These are phyloP conservation scores for Phyllosticta capitalensis DNA, from an alignment of 2,329 filamentous ascomycete genomes.

Conservation along the genomic window DNA sequence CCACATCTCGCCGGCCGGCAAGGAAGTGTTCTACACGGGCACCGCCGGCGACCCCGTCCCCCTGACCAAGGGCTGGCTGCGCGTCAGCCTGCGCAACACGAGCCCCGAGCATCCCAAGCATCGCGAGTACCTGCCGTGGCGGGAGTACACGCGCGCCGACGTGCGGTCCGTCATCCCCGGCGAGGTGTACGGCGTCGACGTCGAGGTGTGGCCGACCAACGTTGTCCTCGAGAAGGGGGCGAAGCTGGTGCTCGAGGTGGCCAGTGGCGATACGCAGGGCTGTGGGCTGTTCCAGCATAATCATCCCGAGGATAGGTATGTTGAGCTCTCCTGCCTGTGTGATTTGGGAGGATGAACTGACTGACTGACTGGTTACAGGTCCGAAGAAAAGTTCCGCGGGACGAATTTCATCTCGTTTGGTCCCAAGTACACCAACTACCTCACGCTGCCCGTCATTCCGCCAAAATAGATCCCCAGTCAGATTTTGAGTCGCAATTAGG, in stretches of 20 bases:
- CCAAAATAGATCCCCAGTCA: conserved; percentile 22
- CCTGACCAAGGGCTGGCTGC: conserved; percentile 55
- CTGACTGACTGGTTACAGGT: conserved; percentile 17
- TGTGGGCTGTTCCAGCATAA: conserved; percentile 48
- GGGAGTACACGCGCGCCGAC: conserved; percentile 50
- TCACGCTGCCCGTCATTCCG: conserved; percentile 46
- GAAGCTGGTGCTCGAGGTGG: conserved; percentile 47
- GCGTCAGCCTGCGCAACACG: conserved; percentile 47
- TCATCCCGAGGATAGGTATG: conserved; percentile 39
- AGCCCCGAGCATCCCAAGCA: conserved; percentile 43
- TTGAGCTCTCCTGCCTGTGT: background rate
- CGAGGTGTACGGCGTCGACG: conserved; percentile 50
- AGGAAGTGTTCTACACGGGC: conserved; percentile 55
- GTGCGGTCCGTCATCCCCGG: conserved; percentile 45
- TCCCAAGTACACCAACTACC: conserved; percentile 39
- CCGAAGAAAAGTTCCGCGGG: conserved; percentile 35
- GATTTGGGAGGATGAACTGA: background rate
- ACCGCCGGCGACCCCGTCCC: conserved; percentile 56
- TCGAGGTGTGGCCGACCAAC: conserved; percentile 58
- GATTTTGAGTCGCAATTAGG: too few species aligned
- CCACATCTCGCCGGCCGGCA: conserved; percentile 44
- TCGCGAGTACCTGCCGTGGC: conserved; percentile 45
- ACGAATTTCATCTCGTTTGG: conserved; percentile 47
- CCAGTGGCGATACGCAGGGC: conserved; percentile 47
- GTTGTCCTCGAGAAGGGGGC: conserved; percentile 46